phyloP scores from a whole-genome alignment of 2,329 filamentous ascomycete species.

The Colletotrichum filicis region DNA sequence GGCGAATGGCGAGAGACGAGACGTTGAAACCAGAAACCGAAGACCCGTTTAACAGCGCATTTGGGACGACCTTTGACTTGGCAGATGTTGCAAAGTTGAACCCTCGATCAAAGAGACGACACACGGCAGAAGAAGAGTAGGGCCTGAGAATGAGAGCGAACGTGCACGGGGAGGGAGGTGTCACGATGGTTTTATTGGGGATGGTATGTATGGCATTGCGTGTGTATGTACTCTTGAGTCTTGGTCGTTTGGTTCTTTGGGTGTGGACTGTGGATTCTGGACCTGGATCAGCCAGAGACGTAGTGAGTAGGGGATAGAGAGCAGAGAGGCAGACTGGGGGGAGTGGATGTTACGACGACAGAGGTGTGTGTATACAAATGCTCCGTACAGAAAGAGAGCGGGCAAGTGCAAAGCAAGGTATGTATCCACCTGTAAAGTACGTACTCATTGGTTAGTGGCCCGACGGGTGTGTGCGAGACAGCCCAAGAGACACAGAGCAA shows the following conservation, averaged over 20 bases:
- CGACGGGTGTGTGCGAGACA: too few species aligned
- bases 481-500: not conserved
- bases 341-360: not conserved
- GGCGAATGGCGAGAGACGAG: slow-evolving; percentile 9
- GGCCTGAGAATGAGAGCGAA: not conserved
- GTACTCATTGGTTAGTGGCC: too few species aligned
- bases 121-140: slow-evolving; percentile 3
- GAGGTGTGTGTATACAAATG: not conserved
- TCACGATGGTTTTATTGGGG: slow-evolving; percentile 34
- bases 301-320: slow-evolving; percentile 20
- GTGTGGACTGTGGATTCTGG: not conserved
- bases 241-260: not conserved
- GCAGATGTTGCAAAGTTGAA: slow-evolving; percentile 14
- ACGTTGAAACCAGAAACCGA: slow-evolving; percentile 24
- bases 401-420: not conserved
- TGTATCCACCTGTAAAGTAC: too few species aligned
- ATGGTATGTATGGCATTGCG: slow-evolving; percentile 16
- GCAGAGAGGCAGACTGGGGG: not conserved
- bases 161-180: slow-evolving; percentile 19
- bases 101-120: slow-evolving; percentile 26
- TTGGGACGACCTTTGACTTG: slow-evolving; percentile 28
- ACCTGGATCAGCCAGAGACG: slow-evolving; percentile 14
- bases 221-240: slow-evolving; percentile 6
- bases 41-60: slow-evolving; percentile 19
- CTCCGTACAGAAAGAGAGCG: not conserved